These are phyloP conservation scores for Claviceps pazoutovae DNA, from an alignment of 2,329 filamentous ascomycete species.

Conservation along the genomic window DNA sequence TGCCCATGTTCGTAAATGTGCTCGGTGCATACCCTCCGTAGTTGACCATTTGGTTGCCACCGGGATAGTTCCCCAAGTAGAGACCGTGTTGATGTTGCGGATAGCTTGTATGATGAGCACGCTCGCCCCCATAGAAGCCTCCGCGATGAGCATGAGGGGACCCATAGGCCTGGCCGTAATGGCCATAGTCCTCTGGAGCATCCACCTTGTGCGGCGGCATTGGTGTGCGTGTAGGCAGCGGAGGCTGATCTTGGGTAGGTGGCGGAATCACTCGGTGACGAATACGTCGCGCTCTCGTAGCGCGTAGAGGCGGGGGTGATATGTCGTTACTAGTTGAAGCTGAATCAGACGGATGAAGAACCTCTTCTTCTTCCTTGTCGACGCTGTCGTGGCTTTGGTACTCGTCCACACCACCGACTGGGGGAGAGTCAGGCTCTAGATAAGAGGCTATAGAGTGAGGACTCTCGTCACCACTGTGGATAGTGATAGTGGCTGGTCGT, in stretches of 20 bases:
- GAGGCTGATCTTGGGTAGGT: slow-evolving; percentile 24
- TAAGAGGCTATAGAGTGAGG: slow-evolving; percentile 21
- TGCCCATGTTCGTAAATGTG: slow-evolving; percentile 31
- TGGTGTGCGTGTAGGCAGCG: slow-evolving; percentile 23
- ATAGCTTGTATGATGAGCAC: slow-evolving; percentile 24
- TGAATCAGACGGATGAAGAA: slow-evolving; percentile 44
- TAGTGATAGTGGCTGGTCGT: slow-evolving; percentile 14
- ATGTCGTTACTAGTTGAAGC: slow-evolving; percentile 33
- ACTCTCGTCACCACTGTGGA: slow-evolving; percentile 16
- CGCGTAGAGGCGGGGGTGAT: slow-evolving; percentile 9
- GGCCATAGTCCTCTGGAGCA: slow-evolving; percentile 46
- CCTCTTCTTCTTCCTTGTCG: slow-evolving; percentile 20
- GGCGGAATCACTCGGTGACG: slow-evolving; percentile 20
- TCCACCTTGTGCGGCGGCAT: slow-evolving; percentile 49
- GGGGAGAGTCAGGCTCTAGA: slow-evolving; percentile 16
- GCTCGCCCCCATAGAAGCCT: slow-evolving; percentile 11
- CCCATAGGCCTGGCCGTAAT: slow-evolving; percentile 11
- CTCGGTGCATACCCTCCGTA: slow-evolving; percentile 26
- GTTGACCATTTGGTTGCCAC: slow-evolving; percentile 32
- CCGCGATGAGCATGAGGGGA: slow-evolving; percentile 13
- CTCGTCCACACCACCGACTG: slow-evolving; percentile 26
- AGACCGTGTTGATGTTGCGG: slow-evolving; percentile 34
- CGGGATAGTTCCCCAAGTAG: slow-evolving; percentile 24
- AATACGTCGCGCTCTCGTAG: slow-evolving; percentile 14
- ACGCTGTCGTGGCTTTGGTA: slow-evolving; percentile 15